These are phyloP conservation scores for Eremothecium coryli DNA, from an alignment of 1,139 yeast species.

Conservation along the genomic window DNA sequence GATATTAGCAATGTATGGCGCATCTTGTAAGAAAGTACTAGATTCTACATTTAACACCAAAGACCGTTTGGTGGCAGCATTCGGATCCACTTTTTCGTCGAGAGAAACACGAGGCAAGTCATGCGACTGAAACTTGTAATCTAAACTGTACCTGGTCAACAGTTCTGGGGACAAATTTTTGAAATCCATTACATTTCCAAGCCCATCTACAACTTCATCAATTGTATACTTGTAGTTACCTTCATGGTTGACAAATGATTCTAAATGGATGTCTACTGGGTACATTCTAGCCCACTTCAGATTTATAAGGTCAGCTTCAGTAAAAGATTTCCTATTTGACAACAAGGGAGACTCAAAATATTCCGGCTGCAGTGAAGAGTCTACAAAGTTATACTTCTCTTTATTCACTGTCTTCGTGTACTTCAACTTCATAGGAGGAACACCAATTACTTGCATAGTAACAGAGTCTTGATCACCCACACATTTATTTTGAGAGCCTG, in stretches of 20 bases:
- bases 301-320: constrained; percentile 32
- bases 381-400: constrained; percentile 35
- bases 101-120: constrained; percentile 47
- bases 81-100: constrained; percentile 31
- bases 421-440: constrained; percentile 61
- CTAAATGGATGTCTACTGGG: constrained; percentile 42
- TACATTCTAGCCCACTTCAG: constrained; percentile 47
- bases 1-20: constrained; percentile 42
- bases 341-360: constrained; percentile 33
- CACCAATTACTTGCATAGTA: constrained; percentile 56
- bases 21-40: constrained; percentile 22
- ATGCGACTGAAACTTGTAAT: constrained; percentile 53
- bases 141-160: constrained; percentile 35
- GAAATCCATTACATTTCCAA: constrained; percentile 61
- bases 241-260: constrained; percentile 38
- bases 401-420: constrained; percentile 52
- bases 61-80: constrained; percentile 37
- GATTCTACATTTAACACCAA: constrained; percentile 33
- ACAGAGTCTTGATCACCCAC: constrained; percentile 49
- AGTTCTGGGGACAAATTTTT: constrained; percentile 18
- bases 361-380: constrained; percentile 43
- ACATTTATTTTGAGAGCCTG: constrained; percentile 45
- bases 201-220: constrained; percentile 59
- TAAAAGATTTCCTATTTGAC: constrained; percentile 21
- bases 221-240: constrained; percentile 62